Conservation (phyloP, 2,329 filamentous ascomycete genomes). For the Conoideocrella luteorostrata region DNA sequence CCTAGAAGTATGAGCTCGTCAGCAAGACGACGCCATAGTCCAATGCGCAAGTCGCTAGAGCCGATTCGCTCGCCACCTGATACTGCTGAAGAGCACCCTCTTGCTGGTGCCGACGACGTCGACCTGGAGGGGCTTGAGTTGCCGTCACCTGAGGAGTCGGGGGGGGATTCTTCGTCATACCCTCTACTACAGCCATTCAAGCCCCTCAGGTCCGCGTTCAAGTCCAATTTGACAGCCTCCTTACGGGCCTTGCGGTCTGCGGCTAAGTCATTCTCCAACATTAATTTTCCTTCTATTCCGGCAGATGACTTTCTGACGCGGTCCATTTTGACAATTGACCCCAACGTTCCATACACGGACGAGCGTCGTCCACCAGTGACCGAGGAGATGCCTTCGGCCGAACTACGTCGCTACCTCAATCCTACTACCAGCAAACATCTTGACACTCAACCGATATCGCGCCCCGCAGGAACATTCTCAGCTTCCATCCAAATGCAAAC, state of each 20-base stretch:
- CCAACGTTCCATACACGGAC: slow-evolving; percentile 59
- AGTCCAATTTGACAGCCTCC: slow-evolving; percentile 63
- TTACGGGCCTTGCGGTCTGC: slow-evolving; percentile 58
- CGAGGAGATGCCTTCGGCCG: slow-evolving; percentile 59
- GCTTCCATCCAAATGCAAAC: slow-evolving; percentile 69
- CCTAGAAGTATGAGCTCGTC: slow-evolving; percentile 33
- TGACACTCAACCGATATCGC: slow-evolving; percentile 22
- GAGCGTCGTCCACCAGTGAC: slow-evolving; percentile 58
- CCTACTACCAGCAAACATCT: slow-evolving; percentile 43
- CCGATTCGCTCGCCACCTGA: slow-evolving; percentile 52
- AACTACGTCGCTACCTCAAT: slow-evolving; percentile 61
- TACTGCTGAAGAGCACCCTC: slow-evolving; percentile 43
- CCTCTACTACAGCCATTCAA: slow-evolving; percentile 34
- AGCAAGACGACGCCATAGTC: slow-evolving; percentile 28
- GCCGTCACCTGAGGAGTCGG: slow-evolving; percentile 22
- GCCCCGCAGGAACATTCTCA: slow-evolving; percentile 36
- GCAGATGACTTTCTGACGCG: slow-evolving; percentile 61
- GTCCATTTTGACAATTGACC: slow-evolving; percentile 62
- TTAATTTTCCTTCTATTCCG: slow-evolving; percentile 58
- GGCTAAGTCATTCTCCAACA: slow-evolving; percentile 55
- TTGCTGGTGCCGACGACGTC: slow-evolving; percentile 33
- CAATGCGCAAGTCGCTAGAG: slow-evolving; percentile 43
- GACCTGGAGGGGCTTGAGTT: slow-evolving; percentile 43
- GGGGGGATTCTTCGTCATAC: neutral
- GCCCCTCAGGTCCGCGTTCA: slow-evolving; percentile 54